Evolutionary conservation across 1,284 basidiomycete species (phyloP), one percentile per base, ranked within the genome.

Genomic region (Rhodotorula sp.): DNA sequence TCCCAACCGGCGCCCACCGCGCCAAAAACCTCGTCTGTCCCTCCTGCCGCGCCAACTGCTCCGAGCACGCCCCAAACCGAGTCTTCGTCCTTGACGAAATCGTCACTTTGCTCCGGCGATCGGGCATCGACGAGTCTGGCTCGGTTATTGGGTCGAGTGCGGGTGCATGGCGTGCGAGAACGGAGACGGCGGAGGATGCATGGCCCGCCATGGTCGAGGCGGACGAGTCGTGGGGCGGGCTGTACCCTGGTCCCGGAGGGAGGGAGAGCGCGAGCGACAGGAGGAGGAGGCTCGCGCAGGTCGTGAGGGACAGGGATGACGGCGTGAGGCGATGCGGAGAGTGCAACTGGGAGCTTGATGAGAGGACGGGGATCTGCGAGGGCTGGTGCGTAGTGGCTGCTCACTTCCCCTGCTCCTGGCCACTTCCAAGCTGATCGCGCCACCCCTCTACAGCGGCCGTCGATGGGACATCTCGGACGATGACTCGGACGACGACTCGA

Each of bases 281-380:
- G 27, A 34, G 65, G 39, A 51, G 44, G 36, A 62, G 73, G 57
- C 29, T 62, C 27, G 73, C 73, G 4, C 27, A 34, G 34, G 47
- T 72, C 7, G 60, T 74, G 20, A 46, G 64, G 29, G 73, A 74
- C 49, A 32, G 60, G 32, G 73, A 74, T 29, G 73, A 74, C 46
- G 70, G 67, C 4, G 70, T 74, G 13, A 44, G 65, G 36, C 59
- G 73, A 29, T 74, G 73, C 46, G 70, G 70, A 1, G 67, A 67
- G 29, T 74, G 73, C 55, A 68, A 66, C 39, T 74, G 73, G 73
- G 73, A 74, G 63, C 55, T 74, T 2, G 67, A 71, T 27, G 70
- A 67, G 48, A 44, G 64, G 15, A 54, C 58, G 0, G 73, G 73
- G 11, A n/a, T 47, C 1, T 74, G 73, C 46, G 59, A 72, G 30